These are phyloP conservation scores for Tausonia pullulans DNA, from an alignment of 1,284 basidiomycete genomes.

Conservation along the genomic window DNA sequence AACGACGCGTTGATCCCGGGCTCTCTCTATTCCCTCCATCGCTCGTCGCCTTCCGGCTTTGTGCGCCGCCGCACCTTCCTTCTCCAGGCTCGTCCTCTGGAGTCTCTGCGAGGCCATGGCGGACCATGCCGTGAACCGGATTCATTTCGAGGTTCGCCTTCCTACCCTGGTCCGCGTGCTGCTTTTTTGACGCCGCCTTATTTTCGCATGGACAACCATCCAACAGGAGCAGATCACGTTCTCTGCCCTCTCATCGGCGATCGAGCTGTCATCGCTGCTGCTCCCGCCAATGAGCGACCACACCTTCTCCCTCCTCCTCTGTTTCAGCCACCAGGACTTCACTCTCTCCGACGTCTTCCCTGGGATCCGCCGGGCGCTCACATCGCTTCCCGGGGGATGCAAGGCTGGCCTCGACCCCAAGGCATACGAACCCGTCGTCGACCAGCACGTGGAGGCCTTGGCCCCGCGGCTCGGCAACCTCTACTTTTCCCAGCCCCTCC, in stretches of 20 bases:
- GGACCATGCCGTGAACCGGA: constrained; percentile 45
- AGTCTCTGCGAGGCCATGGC: constrained; percentile 48
- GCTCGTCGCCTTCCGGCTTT: too few species aligned
- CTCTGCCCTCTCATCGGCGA: constrained; percentile 46
- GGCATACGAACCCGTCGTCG: constrained; percentile 11
- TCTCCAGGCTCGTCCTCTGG: constrained; percentile 10
- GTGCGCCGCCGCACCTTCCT: too few species aligned
- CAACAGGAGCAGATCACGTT: constrained; percentile 54
- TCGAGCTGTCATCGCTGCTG: constrained; percentile 40
- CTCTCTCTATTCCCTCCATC: too few species aligned
- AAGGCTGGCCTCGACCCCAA: not conserved
- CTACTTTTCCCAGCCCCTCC: constrained; percentile 17
- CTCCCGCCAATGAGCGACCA: constrained; percentile 43
- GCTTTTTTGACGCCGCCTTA: not conserved
- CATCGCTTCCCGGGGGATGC: not conserved
- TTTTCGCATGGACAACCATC: not conserved
- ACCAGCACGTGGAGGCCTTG: constrained; percentile 15
- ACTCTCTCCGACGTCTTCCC: constrained; percentile 44
- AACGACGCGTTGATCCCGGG: too few species aligned
- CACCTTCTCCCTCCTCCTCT: constrained; percentile 50
- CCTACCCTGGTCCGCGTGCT: not conserved
- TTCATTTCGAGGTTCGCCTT: constrained; percentile 54
- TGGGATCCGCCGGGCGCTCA: constrained; percentile 26
- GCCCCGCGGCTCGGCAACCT: constrained; percentile 15
- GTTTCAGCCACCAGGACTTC: constrained; percentile 52